Conservation (phyloP, 768 basidiomycete species). For the Clavaria fumosa region DNA sequence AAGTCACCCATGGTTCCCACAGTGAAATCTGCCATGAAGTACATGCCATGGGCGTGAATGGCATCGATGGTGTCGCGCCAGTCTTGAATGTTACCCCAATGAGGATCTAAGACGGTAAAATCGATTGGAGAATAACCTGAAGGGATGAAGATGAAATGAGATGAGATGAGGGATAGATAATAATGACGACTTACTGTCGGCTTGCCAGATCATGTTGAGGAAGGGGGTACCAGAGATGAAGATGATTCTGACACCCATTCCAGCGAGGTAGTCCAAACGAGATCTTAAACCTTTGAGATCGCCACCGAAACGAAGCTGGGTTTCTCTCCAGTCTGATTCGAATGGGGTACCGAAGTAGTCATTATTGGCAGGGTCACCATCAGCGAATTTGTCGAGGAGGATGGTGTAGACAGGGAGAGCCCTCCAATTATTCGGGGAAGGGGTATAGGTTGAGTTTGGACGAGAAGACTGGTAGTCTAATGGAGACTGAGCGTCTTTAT, state of each 20-base stretch:
- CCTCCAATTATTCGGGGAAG: conserved; percentile 80
- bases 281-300: conserved; percentile 67
- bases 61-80: conserved; percentile 65
- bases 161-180: conserved; percentile 8
- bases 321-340: conserved; percentile 80
- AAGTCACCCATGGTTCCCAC: conserved; percentile 87
- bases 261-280: conserved; percentile 74
- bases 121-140: conserved; percentile 88
- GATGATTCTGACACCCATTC: conserved; percentile 74
- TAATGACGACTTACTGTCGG: conserved; percentile 53
- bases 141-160: conserved; percentile 7
- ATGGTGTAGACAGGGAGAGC: conserved; percentile 64
- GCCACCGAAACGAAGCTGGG: conserved; percentile 79
- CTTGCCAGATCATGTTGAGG: conserved; percentile 94
- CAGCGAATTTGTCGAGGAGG: conserved; percentile 87
- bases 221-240: conserved; percentile 91
- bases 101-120: conserved; percentile 80
- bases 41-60: conserved; percentile 75
- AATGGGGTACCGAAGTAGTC: conserved; percentile 70
- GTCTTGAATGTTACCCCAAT: conserved; percentile 75
- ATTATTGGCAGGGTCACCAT: conserved; percentile 85
- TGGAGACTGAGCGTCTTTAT: conserved; percentile 51
- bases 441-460: conserved; percentile 50
- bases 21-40: conserved; percentile 86
- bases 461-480: conserved; percentile 51